phyloP scores from a whole-genome alignment of 2,329 filamentous ascomycete genomes.

The Beauveria sp. region DNA sequence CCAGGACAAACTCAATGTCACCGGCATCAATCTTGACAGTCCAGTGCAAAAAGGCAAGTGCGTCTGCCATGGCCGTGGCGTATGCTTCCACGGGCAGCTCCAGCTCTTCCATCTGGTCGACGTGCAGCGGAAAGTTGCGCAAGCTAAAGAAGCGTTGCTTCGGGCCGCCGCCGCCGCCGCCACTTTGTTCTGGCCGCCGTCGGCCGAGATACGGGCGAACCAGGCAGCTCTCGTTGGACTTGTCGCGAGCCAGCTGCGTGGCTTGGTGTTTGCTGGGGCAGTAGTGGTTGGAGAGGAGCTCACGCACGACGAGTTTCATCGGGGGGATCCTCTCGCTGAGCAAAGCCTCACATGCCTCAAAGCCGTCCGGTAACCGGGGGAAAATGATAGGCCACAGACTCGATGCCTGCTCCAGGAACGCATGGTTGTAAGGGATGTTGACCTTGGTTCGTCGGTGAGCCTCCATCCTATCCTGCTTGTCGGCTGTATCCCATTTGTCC shows the following conservation, averaged over 20 bases:
- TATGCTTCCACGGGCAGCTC: slow-evolving; percentile 28
- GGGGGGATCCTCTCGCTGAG: slow-evolving; percentile 24
- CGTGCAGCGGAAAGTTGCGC: slow-evolving; percentile 41
- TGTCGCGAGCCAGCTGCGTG: slow-evolving; percentile 14
- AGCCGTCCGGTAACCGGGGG: not conserved
- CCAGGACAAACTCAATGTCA: slow-evolving; percentile 50
- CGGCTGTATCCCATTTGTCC: too few relatives aligned
- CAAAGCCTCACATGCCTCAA: slow-evolving; percentile 20
- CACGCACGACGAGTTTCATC: slow-evolving; percentile 11
- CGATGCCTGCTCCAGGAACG: not conserved
- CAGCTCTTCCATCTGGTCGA: slow-evolving; percentile 41
- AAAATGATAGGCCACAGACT: not conserved
- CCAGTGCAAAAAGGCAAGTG: slow-evolving; percentile 46
- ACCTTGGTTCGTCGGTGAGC: not conserved
- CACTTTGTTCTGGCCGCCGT: slow-evolving; percentile 12
- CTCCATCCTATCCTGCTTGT: not conserved
- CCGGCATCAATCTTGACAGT: slow-evolving; percentile 37
- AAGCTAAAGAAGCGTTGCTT: slow-evolving; percentile 28
- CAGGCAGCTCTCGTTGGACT: slow-evolving; percentile 38
- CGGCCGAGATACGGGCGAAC: slow-evolving; percentile 42
- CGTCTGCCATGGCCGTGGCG: slow-evolving; percentile 38
- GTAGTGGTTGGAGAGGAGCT: slow-evolving; percentile 17
- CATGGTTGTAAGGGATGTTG: not conserved
- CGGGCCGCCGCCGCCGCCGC: not conserved
- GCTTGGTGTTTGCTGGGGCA: slow-evolving; percentile 3